Evolutionary conservation across 345 rosid genomes (phyloP).

Genomic region (Aethionema arabicum): DNA sequence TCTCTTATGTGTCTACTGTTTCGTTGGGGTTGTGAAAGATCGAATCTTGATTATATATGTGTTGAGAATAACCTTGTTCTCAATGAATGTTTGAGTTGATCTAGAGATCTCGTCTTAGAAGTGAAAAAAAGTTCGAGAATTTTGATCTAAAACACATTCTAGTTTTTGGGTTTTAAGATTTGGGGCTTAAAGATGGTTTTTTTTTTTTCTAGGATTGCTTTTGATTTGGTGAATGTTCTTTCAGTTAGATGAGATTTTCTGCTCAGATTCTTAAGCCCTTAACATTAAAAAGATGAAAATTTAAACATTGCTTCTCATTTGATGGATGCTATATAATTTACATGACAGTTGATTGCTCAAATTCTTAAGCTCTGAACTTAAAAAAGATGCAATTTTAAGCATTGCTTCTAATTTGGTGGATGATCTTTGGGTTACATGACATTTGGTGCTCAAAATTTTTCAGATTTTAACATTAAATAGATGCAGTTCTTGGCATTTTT

Average conservation of each 20-base stretch:
- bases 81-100: not conserved
- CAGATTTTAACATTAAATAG: too few species aligned
- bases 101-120: constrained; percentile 18
- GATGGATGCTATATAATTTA: too few species aligned
- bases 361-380: too few species aligned
- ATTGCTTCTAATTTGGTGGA: too few species aligned
- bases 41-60: constrained; percentile 14
- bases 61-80: not conserved
- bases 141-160: not conserved
- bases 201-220: too few species aligned
- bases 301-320: constrained; percentile 3
- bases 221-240: too few species aligned
- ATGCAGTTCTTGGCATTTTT: too few species aligned
- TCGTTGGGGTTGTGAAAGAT: constrained; percentile 25
- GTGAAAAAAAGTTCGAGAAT: constrained; percentile 1
- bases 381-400: not conserved
- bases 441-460: too few species aligned
- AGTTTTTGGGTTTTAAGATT: constrained; percentile 13
- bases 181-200: not conserved
- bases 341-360: too few species aligned
- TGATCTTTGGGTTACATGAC: too few species aligned
- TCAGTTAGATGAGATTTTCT: too few species aligned
- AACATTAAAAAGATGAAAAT: not conserved
- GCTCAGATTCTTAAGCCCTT: too few species aligned
- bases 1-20: not conserved